Evolutionary conservation across 2,329 filamentous ascomycete genomes (phyloP).

Genomic region (Penicillium sp.): DNA sequence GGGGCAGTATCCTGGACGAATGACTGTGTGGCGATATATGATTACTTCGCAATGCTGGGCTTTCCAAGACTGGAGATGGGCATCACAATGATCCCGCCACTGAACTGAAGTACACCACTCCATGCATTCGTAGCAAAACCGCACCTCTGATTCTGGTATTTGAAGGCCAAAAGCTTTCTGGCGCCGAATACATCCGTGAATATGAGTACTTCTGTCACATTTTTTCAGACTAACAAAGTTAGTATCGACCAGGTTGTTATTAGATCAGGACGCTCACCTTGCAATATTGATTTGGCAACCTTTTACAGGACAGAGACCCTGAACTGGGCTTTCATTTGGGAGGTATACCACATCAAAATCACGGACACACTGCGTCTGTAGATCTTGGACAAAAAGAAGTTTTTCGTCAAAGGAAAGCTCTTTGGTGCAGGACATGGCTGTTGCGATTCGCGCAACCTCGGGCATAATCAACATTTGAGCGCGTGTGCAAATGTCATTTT

Average conservation of each 20-base stretch:
- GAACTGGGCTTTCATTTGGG: too few species aligned
- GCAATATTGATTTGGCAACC: too few species aligned
- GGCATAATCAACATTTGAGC: too few species aligned
- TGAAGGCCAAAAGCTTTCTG: slow-evolving; percentile 3
- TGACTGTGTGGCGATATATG: slow-evolving; percentile 7
- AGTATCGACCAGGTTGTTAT: neutral
- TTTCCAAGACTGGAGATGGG: slow-evolving; percentile 9
- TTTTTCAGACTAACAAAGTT: slow-evolving; percentile 3
- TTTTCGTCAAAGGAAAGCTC: too few species aligned
- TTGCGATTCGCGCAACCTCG: too few species aligned
- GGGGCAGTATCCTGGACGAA: slow-evolving; percentile 2
- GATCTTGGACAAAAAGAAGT: too few species aligned
- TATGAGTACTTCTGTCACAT: slow-evolving; percentile 8
- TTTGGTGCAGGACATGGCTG: too few species aligned
- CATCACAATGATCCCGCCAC: slow-evolving; percentile 1
- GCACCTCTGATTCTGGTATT: neutral
- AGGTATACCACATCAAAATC: too few species aligned
- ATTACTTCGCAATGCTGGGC: slow-evolving; percentile 9
- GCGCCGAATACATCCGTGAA: slow-evolving; percentile 4
- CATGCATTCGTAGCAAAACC: slow-evolving; percentile 12
- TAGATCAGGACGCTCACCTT: too few species aligned
- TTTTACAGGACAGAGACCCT: too few species aligned
- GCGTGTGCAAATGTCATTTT: too few species aligned
- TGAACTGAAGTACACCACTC: slow-evolving; percentile 1
- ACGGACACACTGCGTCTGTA: too few species aligned